A percentile compares a stretch with the other conserved stretches of the same genome.
Evolutionary conservation across 2,329 filamentous ascomycete genomes (phyloP).

Genomic region (Hymenoscyphus linearis): DNA sequence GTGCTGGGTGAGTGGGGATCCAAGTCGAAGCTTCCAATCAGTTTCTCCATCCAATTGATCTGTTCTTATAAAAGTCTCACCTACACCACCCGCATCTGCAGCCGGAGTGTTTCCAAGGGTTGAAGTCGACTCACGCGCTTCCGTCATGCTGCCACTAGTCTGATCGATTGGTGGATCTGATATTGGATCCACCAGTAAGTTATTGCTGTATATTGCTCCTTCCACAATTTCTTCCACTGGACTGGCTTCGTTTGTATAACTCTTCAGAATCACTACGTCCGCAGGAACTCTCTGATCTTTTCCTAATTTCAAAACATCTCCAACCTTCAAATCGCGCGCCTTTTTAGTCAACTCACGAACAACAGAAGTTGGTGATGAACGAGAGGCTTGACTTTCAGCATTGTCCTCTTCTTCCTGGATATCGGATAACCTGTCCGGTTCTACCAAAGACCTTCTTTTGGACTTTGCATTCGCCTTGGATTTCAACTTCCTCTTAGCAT

Average conservation of each 20-base stretch:
- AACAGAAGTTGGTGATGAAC: slow-evolving; percentile 41
- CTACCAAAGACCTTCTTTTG: slow-evolving; percentile 29
- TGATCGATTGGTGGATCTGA: slow-evolving; percentile 29
- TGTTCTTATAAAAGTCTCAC: slow-evolving; percentile 94
- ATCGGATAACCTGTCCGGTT: slow-evolving; percentile 50
- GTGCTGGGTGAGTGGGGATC: slow-evolving; percentile 79
- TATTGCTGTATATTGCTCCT: slow-evolving; percentile 12
- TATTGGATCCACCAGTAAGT: slow-evolving; percentile 29
- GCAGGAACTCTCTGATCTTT: slow-evolving; percentile 93
- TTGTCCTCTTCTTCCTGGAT: slow-evolving; percentile 65
- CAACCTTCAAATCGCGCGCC: slow-evolving; percentile 84
- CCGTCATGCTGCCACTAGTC: slow-evolving; percentile 15
- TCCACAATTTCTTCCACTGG: slow-evolving; percentile 14
- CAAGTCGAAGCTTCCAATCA: slow-evolving; percentile 93
- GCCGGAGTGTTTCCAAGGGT: slow-evolving; percentile 25
- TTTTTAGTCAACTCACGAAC: slow-evolving; percentile 69
- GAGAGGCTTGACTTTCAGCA: slow-evolving; percentile 39
- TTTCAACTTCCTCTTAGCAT: slow-evolving; percentile 42
- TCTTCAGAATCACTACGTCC: slow-evolving; percentile 90
- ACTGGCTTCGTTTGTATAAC: slow-evolving; percentile 54
- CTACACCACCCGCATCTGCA: slow-evolving; percentile 36
- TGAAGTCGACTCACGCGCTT: slow-evolving; percentile 24
- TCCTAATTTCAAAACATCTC: slow-evolving; percentile 86
- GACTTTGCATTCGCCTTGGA: slow-evolving; percentile 39
- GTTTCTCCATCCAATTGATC: slow-evolving; percentile 97